Base-by-base conservation (phyloP, 2,329 filamentous ascomycete genomes). In the Waltergamsia citrina region DNA sequence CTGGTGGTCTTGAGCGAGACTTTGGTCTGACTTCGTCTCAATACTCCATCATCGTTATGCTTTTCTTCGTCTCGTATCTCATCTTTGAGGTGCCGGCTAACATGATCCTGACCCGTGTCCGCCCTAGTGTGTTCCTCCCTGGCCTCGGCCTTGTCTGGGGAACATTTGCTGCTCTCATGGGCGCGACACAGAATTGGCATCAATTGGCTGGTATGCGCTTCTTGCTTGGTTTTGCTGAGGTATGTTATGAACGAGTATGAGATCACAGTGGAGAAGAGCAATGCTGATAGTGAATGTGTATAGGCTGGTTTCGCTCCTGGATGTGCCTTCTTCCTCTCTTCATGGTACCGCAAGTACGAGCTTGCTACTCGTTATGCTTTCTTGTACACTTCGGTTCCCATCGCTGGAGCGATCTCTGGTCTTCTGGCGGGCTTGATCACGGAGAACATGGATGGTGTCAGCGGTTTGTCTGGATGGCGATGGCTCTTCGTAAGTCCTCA, bases 171-270 rank as follows among this genome's bases (percentile, higher is more conserved):
- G 41, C 43, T 11, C 38, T 43, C 19, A 45, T 47, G 41, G 44
- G 40, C 15, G 41, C 42, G 4, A 43, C 42, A 2, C 36, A 45
- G 34, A 45, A 42, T 18, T 47, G 44, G 44, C 30, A 36, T 18
- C 43, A 47, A 33, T 34, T 49, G 8, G 42, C 40, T 7, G 40
- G 45, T 25, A 33, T 43, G 28, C 24, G 42, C 8, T 43, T 48
- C 27, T 32, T 48, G 15, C 41, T 48, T n/a, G 45, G 43, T 6
- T 35, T 45, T 27, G 43, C 38, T 11, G 44, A 43, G 32, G 36
- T 59, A 65, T 23, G 56, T 72, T 26, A 53, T 77, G 14, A 69
- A 62, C 1, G 70, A 63, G 2, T 75, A 69, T 68, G 75, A 75
- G 45, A 71, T 25, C 8, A 25, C 23, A 25, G n/a, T 25, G 23